These are phyloP conservation scores for Apiospora saccharicola DNA, from an alignment of 2,329 filamentous ascomycete genomes.

Conservation along the genomic window DNA sequence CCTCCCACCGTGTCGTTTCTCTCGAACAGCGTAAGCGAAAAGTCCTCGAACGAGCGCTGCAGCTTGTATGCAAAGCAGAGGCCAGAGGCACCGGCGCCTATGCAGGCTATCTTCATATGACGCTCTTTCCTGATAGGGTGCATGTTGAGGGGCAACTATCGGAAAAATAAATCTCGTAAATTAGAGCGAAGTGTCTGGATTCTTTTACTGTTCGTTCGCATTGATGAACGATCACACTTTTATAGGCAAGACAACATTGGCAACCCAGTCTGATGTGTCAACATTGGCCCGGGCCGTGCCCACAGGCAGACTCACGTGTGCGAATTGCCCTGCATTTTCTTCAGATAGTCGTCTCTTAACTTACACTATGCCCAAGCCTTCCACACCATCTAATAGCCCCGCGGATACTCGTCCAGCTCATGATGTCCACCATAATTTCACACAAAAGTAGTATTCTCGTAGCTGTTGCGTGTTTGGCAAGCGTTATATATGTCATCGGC, in stretches of 20 bases:
- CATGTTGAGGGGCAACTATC: background rate
- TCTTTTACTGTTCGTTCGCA: too few species aligned
- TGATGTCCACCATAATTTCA: background rate
- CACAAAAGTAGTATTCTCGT: background rate
- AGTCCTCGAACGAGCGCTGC: constrained; percentile 51
- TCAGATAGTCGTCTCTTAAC: too few species aligned
- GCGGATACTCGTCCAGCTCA: background rate
- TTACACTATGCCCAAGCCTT: too few species aligned
- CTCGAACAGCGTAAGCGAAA: constrained; percentile 50
- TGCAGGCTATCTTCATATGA: constrained; percentile 43
- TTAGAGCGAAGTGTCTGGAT: too few species aligned
- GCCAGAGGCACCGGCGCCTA: constrained; percentile 57
- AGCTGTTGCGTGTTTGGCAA: background rate
- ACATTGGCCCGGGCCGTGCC: too few species aligned
- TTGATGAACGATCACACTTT: too few species aligned
- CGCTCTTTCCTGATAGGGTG: background rate
- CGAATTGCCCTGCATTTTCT: too few species aligned
- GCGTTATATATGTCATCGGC: background rate
- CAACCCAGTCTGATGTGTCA: too few species aligned
- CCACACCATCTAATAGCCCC: background rate
- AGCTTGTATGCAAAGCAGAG: constrained; percentile 57
- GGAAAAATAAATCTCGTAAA: too few species aligned
- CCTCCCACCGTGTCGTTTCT: constrained; percentile 49
- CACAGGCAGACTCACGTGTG: too few species aligned
- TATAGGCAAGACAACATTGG: too few species aligned